Evolutionary conservation across 2,329 filamentous ascomycete genomes (phyloP), one percentile per base, ranked within the genome.

Genomic region (Cercospora sp.): DNA sequence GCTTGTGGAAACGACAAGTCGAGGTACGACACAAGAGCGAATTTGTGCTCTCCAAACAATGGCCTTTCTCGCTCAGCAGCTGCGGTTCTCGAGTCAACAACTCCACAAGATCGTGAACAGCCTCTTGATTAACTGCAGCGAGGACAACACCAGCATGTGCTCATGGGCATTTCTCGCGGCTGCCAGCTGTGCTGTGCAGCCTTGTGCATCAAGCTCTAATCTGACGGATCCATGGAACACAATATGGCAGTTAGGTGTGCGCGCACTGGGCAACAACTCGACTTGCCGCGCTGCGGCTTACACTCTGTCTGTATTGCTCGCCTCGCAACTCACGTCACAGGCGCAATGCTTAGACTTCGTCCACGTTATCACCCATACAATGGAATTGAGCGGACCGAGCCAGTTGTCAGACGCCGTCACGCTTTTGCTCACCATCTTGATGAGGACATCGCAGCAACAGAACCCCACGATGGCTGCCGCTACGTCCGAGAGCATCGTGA

Each of bases 111-210:
- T 69, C 3, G 45, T 74, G 3, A 68, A 73, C 16, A 68, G 30
- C 8, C 30, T 75, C 9, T 55, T 66, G 6, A 28, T 66, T 1
- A 71, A 67, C 64, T 75, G 74, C 53, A 72, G 87, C 9, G 91
- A 95, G 75, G 94, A 96, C 74, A 89, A 90, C 72, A 80, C 81
- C 13, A 79, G 80, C 8, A 82, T 90, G 48, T 87, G 89, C 7
- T 92, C 89, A 0, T 99, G 95, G 95, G 90, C 93, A 18, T 88
- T 96, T 82, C 79, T 97, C 63, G 90, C 89, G n/a, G 87, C 93
- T 76, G 84, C 92, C 70, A 92, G 84, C 72, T 83, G 86, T 73
- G 81, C 84, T 31, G 74, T 80, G 58, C 82, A 86, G 70, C 70
- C 72, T 30, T 69, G 74, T 51, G 80, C 86, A 20, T 79, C 75